Evolutionary conservation across 2,329 filamentous ascomycete genomes (phyloP).

Genomic region (Dactylellina drechsleri): DNA sequence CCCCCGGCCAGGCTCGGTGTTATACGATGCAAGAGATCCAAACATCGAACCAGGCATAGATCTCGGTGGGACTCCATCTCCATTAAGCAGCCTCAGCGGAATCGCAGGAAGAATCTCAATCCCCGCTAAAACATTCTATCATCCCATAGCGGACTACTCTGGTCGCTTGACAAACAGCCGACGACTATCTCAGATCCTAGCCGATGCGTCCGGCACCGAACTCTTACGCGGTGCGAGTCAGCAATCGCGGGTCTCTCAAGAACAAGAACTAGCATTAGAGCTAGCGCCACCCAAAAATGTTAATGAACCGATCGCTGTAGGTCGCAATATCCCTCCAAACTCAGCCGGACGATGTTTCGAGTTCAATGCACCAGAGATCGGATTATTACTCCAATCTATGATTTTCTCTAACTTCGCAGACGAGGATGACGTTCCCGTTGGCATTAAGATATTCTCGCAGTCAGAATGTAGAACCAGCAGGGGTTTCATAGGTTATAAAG

Average conservation of each 20-base stretch:
- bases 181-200: conserved; percentile 20
- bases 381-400: conserved; percentile 15
- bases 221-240: conserved; percentile 4
- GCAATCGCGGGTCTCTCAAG: conserved; percentile 8
- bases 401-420: conserved; percentile 7
- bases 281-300: background rate
- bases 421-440: conserved; percentile 23
- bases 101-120: conserved; percentile 38
- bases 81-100: background rate
- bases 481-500: conserved; percentile 20
- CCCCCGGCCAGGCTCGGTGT: background rate
- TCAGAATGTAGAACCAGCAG: conserved; percentile 13
- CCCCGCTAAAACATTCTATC: conserved; percentile 4
- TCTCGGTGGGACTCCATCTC: background rate
- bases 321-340: background rate
- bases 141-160: conserved; percentile 29
- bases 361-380: conserved; percentile 14
- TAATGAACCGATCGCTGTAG: background rate
- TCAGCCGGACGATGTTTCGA: conserved; percentile 34
- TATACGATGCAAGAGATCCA: background rate
- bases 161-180: background rate
- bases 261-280: background rate
- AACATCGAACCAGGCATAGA: background rate
- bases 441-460: conserved; percentile 14
- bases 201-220: conserved; percentile 12